Evolutionary conservation across 2,329 filamentous ascomycete genomes (phyloP).

Genomic region (Daldinia eschscholtzii): DNA sequence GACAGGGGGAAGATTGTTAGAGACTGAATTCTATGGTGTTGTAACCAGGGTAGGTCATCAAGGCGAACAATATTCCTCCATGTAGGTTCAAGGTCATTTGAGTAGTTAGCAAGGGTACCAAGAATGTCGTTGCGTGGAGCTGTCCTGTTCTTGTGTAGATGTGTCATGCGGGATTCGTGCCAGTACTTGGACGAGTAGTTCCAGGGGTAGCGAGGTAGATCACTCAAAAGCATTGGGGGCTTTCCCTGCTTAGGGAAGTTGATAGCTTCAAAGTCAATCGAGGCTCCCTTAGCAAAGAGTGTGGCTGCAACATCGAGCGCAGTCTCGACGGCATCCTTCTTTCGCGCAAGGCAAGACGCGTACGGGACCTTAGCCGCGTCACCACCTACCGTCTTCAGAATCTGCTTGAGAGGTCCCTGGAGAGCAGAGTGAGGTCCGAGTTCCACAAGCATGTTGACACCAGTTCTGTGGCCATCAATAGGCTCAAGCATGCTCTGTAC

Average conservation of each 20-base stretch:
- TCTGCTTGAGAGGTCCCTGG: slow-evolving; percentile 64
- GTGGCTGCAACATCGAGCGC: slow-evolving; percentile 59
- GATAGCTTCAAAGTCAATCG: slow-evolving; percentile 60
- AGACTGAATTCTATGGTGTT: slow-evolving; percentile 70
- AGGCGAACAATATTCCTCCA: slow-evolving; percentile 64
- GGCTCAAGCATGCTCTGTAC: slow-evolving; percentile 57
- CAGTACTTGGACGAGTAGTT: slow-evolving; percentile 61
- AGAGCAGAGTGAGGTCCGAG: slow-evolving; percentile 64
- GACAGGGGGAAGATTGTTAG: slow-evolving; percentile 68
- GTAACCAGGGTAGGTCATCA: slow-evolving; percentile 68
- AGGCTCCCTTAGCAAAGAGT: slow-evolving; percentile 61
- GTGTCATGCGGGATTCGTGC: slow-evolving; percentile 61
- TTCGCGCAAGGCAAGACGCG: slow-evolving; percentile 62
- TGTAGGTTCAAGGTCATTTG: slow-evolving; percentile 60
- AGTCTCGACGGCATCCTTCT: slow-evolving; percentile 62
- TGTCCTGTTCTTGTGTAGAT: slow-evolving; percentile 57
- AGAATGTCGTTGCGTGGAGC: slow-evolving; percentile 61
- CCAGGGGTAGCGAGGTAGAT: slow-evolving; percentile 64
- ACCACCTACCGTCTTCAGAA: slow-evolving; percentile 59
- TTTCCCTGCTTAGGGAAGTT: slow-evolving; percentile 59
- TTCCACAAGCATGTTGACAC: slow-evolving; percentile 61
- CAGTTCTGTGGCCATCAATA: slow-evolving; percentile 54
- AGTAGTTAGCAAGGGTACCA: slow-evolving; percentile 60
- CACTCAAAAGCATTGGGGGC: slow-evolving; percentile 55
- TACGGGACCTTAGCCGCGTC: slow-evolving; percentile 60